A percentile compares a stretch with the other conserved stretches of the same genome.
These are phyloP conservation scores for Leptosphaerulina australis DNA, from an alignment of 2,329 filamentous ascomycete species.

Conservation along the genomic window DNA sequence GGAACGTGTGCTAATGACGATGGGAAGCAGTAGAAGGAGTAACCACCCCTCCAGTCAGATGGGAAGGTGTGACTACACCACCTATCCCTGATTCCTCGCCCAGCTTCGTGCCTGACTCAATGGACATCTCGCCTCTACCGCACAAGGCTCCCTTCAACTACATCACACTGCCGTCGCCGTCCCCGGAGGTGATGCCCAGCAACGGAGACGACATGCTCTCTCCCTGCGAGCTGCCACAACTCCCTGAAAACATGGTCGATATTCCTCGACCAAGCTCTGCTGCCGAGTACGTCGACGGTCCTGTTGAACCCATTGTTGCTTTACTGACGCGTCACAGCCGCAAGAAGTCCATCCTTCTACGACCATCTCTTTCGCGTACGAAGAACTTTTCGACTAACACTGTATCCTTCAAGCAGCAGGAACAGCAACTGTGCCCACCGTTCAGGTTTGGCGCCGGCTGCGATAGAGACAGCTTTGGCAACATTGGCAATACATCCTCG, in stretches of 20 bases:
- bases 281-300: slow-evolving; percentile 42
- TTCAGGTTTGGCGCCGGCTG: slow-evolving; percentile 74
- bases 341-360: slow-evolving; percentile 60
- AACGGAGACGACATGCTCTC: slow-evolving; percentile 55
- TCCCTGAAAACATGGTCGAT: slow-evolving; percentile 36
- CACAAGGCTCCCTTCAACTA: slow-evolving; percentile 75
- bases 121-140: slow-evolving; percentile 90
- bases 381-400: slow-evolving; percentile 76
- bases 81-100: slow-evolving; percentile 86
- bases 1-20: slow-evolving; percentile 33
- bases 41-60: slow-evolving; percentile 53
- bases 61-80: slow-evolving; percentile 79
- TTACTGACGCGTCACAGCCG: slow-evolving; percentile 38
- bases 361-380: slow-evolving; percentile 74
- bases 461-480: slow-evolving; percentile 42
- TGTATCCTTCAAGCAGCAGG: slow-evolving; percentile 63
- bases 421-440: slow-evolving; percentile 70
- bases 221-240: slow-evolving; percentile 41
- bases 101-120: slow-evolving; percentile 71
- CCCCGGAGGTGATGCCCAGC: slow-evolving; percentile 60
- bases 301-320: neutral
- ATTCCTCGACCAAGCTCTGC: slow-evolving; percentile 45
- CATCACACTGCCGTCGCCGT: slow-evolving; percentile 69
- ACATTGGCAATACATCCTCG: slow-evolving; percentile 61
- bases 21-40: slow-evolving; percentile 47